A percentile compares a stretch with the other conserved stretches of the same genome.
Conservation (phyloP, 2,329 filamentous ascomycete species). For the Cercospora beticola region DNA sequence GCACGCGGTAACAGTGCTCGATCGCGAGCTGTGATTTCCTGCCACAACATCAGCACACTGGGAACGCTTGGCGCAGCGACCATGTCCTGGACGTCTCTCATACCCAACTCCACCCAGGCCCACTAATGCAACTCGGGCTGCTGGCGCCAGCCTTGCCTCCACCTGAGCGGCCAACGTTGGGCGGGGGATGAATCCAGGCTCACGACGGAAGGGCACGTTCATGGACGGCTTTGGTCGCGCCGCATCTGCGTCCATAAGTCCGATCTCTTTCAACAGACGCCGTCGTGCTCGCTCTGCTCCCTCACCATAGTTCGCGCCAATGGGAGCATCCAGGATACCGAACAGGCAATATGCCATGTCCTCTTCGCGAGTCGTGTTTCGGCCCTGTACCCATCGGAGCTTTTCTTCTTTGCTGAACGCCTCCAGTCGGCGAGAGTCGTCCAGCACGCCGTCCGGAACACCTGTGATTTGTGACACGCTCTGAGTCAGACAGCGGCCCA, state of each 20-base stretch:
- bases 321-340: not conserved
- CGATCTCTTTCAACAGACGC: not conserved
- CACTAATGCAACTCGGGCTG: not conserved
- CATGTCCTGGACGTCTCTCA: not conserved
- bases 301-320: not conserved
- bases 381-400: not conserved
- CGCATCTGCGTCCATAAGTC: not conserved
- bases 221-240: not conserved
- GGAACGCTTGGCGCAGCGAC: too few relatives aligned
- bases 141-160: not conserved
- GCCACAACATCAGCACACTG: too few relatives aligned
- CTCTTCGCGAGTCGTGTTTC: not conserved
- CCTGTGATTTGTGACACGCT: not conserved
- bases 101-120: not conserved
- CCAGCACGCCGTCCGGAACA: not conserved
- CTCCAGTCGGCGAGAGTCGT: not conserved
- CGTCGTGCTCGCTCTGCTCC: not conserved
- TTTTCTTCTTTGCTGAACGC: not conserved
- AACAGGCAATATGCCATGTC: not conserved
- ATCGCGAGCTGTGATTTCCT: too few relatives aligned
- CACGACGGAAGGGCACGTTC: not conserved
- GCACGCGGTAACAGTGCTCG: too few relatives aligned
- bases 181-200: not conserved
- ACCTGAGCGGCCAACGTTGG: not conserved
- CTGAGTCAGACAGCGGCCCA: not conserved